Percentiles rank a stretch among this genome's conserved stretches.
Conservation (phyloP, 2,329 filamentous ascomycete species). For the Sporothrix pseudoabietina region DNA sequence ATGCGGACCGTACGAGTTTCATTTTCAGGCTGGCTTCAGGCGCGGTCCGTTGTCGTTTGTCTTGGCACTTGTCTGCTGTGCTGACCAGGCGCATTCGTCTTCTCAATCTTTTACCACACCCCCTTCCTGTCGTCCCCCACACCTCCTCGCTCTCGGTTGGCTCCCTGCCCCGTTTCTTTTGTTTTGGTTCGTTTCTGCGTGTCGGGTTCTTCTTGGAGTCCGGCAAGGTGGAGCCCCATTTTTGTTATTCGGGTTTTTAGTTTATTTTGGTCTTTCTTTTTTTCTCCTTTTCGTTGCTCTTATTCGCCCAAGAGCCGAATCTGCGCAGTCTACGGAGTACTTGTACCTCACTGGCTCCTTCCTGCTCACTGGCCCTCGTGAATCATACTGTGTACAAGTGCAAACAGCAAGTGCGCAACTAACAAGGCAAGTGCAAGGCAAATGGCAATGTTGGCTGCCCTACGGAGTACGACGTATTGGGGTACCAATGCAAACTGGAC, state of each 20-base stretch:
- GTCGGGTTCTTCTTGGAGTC: slow-evolving; percentile 31
- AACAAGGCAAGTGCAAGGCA: neutral
- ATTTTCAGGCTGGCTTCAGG: neutral
- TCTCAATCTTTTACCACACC: neutral
- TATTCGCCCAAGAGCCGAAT: slow-evolving; percentile 5
- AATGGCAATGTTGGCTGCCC: neutral
- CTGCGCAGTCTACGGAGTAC: neutral
- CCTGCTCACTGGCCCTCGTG: neutral
- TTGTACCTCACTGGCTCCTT: neutral
- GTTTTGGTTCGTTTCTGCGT: slow-evolving; percentile 1
- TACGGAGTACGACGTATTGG: neutral
- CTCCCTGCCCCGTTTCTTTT: slow-evolving; percentile 18
- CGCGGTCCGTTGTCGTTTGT: neutral
- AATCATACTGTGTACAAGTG: neutral
- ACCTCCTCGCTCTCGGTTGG: slow-evolving; percentile 9
- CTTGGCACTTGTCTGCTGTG: neutral
- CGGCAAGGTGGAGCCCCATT: slow-evolving; percentile 27
- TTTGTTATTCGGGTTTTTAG: neutral
- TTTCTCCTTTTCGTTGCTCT: neutral
- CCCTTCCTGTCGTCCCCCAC: neutral
- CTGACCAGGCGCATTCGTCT: neutral
- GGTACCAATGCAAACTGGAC: neutral
- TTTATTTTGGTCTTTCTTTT: neutral
- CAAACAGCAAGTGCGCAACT: neutral
- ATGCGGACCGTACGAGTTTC: neutral